phyloP scores from a whole-genome alignment of 1,139 yeast species.

The Blastobotrys illinoisensis region DNA sequence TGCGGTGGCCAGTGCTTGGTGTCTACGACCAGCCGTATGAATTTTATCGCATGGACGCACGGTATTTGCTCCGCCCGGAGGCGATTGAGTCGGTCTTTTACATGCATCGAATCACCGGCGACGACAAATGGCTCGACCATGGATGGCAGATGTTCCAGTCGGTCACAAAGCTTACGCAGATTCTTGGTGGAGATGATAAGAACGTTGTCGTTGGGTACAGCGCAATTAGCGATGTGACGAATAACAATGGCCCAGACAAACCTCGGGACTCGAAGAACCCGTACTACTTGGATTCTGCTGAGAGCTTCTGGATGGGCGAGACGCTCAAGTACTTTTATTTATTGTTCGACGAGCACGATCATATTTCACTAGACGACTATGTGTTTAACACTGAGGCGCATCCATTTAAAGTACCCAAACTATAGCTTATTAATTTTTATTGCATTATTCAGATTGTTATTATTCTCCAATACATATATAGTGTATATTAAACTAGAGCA shows the following conservation, averaged over 20 bases:
- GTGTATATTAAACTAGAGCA: conserved; percentile 1
- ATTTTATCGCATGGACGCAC: conserved; percentile 38
- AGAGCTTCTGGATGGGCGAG: conserved; percentile 89
- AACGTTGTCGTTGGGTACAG: conserved; percentile 40
- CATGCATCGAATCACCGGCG: conserved; percentile 71
- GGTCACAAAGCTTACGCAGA: conserved; percentile 34
- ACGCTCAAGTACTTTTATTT: conserved; percentile 83
- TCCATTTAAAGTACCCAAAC: conserved; percentile 44
- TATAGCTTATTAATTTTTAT: not conserved
- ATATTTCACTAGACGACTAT: conserved; percentile 59
- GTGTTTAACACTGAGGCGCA: conserved; percentile 81
- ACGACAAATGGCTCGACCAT: conserved; percentile 58
- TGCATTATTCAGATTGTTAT: not conserved
- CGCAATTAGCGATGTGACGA: conserved; percentile 50
- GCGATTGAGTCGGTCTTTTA: conserved; percentile 71
- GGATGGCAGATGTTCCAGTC: conserved; percentile 63
- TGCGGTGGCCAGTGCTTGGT: conserved; percentile 29
- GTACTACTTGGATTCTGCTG: conserved; percentile 42
- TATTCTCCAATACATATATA: no score
- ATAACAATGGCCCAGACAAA: conserved; percentile 17
- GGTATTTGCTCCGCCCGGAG: conserved; percentile 65
- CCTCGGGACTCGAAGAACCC: conserved; percentile 4
- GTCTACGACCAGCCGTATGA: conserved; percentile 34
- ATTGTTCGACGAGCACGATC: conserved; percentile 60
- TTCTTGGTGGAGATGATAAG: conserved; percentile 31